These are phyloP conservation scores for Cerioporus squamosus DNA, from an alignment of 1,284 basidiomycete genomes.

Conservation along the genomic window DNA sequence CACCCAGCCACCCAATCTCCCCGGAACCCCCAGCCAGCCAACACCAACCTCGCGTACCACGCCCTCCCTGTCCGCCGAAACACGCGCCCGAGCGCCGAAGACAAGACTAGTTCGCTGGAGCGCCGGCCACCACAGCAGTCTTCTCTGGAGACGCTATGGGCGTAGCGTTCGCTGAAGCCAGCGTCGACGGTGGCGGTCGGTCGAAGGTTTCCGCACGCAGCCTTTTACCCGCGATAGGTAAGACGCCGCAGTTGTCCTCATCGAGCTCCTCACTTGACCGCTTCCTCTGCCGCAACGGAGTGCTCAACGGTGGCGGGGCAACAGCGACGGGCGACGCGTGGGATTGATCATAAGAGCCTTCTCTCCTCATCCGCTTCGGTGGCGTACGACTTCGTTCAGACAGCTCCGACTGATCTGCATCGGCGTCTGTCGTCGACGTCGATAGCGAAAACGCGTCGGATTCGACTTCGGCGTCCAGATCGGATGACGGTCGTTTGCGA, in stretches of 20 bases:
- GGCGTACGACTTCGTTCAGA: conserved; percentile 29
- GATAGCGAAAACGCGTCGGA: conserved; percentile 14
- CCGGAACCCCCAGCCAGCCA: neutral
- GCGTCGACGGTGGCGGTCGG: neutral
- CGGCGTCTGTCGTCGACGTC: conserved; percentile 7
- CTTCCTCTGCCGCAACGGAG: conserved; percentile 29
- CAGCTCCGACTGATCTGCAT: conserved; percentile 2
- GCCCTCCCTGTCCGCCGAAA: neutral
- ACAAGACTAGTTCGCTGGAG: neutral
- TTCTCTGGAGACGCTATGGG: neutral
- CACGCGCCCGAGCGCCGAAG: neutral
- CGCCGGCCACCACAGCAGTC: neutral
- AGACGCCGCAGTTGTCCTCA: conserved; percentile 11
- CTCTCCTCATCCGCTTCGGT: conserved; percentile 36
- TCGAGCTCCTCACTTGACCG: conserved; percentile 35
- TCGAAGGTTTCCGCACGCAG: conserved; percentile 5
- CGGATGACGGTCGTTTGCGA: conserved; percentile 27
- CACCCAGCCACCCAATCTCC: neutral
- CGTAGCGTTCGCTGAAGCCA: neutral
- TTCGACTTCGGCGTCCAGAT: conserved; percentile 21
- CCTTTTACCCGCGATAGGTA: conserved; percentile 13
- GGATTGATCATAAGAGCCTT: conserved; percentile 31
- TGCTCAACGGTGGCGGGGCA: conserved; percentile 16
- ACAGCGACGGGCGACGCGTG: neutral
- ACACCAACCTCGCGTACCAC: neutral